A percentile compares a stretch with the other conserved stretches of the same genome.
phyloP scores from a whole-genome alignment of 2,329 filamentous ascomycete genomes.

The Ophiostoma triangulosporum region DNA sequence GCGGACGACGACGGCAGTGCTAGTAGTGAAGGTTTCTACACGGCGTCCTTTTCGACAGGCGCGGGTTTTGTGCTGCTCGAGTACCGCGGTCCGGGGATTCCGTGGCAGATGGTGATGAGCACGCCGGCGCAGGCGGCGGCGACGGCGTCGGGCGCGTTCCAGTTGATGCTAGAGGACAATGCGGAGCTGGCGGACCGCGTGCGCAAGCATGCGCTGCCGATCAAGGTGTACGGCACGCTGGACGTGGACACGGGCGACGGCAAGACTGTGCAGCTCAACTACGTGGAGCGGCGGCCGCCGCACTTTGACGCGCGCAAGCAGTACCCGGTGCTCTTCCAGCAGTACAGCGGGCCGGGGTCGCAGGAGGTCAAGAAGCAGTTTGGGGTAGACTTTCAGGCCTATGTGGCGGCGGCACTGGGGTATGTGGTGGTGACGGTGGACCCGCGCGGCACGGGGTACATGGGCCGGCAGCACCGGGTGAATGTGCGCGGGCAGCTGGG shows the following conservation, averaged over 20 bases:
- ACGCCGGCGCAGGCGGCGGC: conserved; percentile 49
- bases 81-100: conserved; percentile 73
- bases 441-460: conserved; percentile 81
- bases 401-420: conserved; percentile 69
- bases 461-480: conserved; percentile 71
- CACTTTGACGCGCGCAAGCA: conserved; percentile 73
- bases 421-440: conserved; percentile 95
- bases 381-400: conserved; percentile 77
- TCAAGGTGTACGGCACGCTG: conserved; percentile 69
- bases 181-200: conserved; percentile 52
- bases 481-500: conserved; percentile 75
- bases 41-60: conserved; percentile 68
- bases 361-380: conserved; percentile 76
- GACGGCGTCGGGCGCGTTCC: conserved; percentile 34
- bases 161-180: conserved; percentile 69
- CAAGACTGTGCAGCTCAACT: conserved; percentile 44
- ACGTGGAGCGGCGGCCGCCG: conserved; percentile 74
- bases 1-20: conserved; percentile 46
- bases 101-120: conserved; percentile 81
- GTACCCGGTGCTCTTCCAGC: conserved; percentile 88
- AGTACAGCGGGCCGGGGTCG: conserved; percentile 91
- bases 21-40: conserved; percentile 54
- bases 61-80: conserved; percentile 73
- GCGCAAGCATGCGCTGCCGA: conserved; percentile 66
- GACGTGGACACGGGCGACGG: conserved; percentile 36